Evolutionary conservation across 1,284 basidiomycete genomes (phyloP), one percentile per base, ranked within the genome.

Genomic region (Flammula alnicola): DNA sequence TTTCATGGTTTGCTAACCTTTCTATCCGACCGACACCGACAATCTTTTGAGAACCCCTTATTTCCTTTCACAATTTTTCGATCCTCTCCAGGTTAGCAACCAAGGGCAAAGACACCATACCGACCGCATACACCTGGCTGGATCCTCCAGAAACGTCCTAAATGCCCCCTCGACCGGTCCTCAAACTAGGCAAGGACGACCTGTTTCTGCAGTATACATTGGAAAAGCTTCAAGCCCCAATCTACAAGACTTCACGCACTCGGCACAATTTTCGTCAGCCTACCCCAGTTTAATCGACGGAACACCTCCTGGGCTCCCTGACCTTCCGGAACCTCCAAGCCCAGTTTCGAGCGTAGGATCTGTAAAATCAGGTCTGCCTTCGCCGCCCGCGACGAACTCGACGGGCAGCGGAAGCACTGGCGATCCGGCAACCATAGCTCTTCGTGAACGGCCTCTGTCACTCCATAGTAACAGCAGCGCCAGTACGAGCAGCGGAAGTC

Each of bases 371-470:
- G 87, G 88, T 6, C 66, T 91, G 5, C 88, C 88, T 2, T 89
- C 86, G 12, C 88, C 88, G 1, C 88, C 88, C 33, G 88, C 86
- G 30, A 87, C 88, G 19, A 90, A 89, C 62, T 90, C 87, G 14
- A 88, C 87, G 2, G 87, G 86, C 20, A 88, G 87, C 63, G 86
- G 86, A 41, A 88, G 87, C 61, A 81, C 81, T 2, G 84, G 83
- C 42, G 83, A 85, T 62, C 74, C 75, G 52, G 74, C 73, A 50
- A 82, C 78, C 58, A 75, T 78, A n/a, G n/a, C n/a, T n/a, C n/a
- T n/a, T 5, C 33, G 44, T 3, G 44, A 36, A 22, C 19, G 63
- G 14, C 64, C 67, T n/a, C 29, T 64, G 10, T 67, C 69, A 27
- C 61, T 64, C 27, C 60, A 61, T 43, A 63, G 68, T 60, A 61